phyloP scores from a whole-genome alignment of 2,329 filamentous ascomycete species.

The Cladophialophora bantiana region DNA sequence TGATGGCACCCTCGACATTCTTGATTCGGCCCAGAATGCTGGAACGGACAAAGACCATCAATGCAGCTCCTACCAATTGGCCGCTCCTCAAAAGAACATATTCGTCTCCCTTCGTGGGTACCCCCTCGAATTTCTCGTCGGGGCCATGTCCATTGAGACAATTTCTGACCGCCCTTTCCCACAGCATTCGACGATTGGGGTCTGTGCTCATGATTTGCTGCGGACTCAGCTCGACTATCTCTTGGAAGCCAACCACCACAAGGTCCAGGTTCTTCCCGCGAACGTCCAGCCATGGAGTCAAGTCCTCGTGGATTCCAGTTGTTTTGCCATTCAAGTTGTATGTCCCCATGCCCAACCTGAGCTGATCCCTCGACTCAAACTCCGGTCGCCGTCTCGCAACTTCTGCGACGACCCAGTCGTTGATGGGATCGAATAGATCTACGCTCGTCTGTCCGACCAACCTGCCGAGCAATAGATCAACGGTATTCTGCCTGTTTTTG shows the following conservation, averaged over 20 bases:
- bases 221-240: conserved; percentile 96
- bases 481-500: conserved; percentile 89
- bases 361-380: conserved; percentile 75
- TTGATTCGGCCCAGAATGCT: conserved; percentile 82
- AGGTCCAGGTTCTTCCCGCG: conserved; percentile 77
- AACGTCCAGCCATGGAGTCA: conserved; percentile 82
- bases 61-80: conserved; percentile 89
- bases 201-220: conserved; percentile 99
- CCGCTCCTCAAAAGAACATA: conserved; percentile 92
- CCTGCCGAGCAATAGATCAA: conserved; percentile 88
- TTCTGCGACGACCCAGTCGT: conserved; percentile 84
- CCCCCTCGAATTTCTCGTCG: conserved; percentile 56
- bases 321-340: conserved; percentile 95
- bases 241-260: conserved; percentile 90
- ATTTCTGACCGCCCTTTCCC: conserved; percentile 81
- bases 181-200: conserved; percentile 79
- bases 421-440: conserved; percentile 90
- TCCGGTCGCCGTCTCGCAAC: conserved; percentile 70
- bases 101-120: conserved; percentile 67
- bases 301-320: conserved; percentile 76
- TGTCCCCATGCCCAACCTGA: conserved; percentile 84
- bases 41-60: conserved; percentile 88
- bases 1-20: conserved; percentile 94
- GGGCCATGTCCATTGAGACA: conserved; percentile 73
- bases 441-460: conserved; percentile 84